A percentile compares a stretch with the other conserved stretches of the same genome.
Evolutionary conservation across 2,329 filamentous ascomycete genomes (phyloP).

Genomic region (Fusarium nelsonii): DNA sequence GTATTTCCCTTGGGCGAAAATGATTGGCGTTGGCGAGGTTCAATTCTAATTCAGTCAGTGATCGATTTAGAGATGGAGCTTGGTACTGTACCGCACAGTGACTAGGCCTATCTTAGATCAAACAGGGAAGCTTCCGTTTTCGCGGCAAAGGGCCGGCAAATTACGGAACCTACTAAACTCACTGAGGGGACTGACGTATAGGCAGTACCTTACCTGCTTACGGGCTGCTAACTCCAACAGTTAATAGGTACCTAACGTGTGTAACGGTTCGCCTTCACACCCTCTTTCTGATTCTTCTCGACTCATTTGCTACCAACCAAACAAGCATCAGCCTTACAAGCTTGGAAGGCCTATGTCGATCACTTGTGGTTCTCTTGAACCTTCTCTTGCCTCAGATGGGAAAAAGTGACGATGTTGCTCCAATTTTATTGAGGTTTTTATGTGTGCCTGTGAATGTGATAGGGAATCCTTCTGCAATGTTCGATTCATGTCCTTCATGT

Average conservation of each 20-base stretch:
- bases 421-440: constrained; percentile 29
- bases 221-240: too few relatives aligned
- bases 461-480: constrained; percentile 23
- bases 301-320: constrained; percentile 15
- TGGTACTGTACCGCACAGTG: background rate
- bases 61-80: constrained; percentile 31
- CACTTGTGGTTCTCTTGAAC: constrained; percentile 20
- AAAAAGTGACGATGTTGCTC: constrained; percentile 30
- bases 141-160: constrained; percentile 48
- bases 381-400: background rate
- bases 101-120: too few relatives aligned
- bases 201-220: too few relatives aligned
- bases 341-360: constrained; percentile 22
- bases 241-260: background rate
- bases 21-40: constrained; percentile 38
- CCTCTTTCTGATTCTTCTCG: background rate
- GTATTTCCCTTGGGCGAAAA: constrained; percentile 31
- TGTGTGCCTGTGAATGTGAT: constrained; percentile 12
- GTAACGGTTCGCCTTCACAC: constrained; percentile 5
- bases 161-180: constrained; percentile 32
- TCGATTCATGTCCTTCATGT: constrained; percentile 18
- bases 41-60: constrained; percentile 6
- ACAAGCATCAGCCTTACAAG: constrained; percentile 19
- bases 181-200: too few relatives aligned
- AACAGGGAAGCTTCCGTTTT: constrained; percentile 30